Evolutionary conservation across 805 yeast species (phyloP), one percentile per base, ranked within the genome.

Genomic region (Saturnispora quitensis): DNA sequence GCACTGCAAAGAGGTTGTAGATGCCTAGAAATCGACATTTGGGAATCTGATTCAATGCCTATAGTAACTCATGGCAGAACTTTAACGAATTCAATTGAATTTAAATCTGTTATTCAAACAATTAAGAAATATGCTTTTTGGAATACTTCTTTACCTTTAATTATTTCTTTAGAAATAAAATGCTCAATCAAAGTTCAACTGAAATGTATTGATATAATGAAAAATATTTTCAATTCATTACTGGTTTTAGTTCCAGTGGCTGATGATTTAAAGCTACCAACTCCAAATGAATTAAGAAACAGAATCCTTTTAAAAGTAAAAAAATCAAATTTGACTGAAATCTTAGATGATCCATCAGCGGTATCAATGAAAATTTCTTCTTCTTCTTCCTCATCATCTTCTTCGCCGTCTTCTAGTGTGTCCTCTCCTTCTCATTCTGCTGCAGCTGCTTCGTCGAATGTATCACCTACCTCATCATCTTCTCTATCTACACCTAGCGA

Each of bases 1-100:
- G 93, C 88, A 0, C 69, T 93, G 47, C 97, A 89, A 63, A 77
- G 89, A 50, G 98, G 99, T 1, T 93, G 98, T 60, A 73, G 97
- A 44, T 90, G 97, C 56, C 74, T 93, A n/a, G 99, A 93, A 62
- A 81, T 93, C 40, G 99, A 93, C 66, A 74, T 93, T 20, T 93
- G 99, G 99, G 96, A 91, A 69, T 86, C 68, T 4, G 45, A 36
- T 9, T 67, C 63, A 13, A 90, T 84, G 0, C 99, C 99, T 0
- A 78, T 87, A 0, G 97, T 93, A 0, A 84, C 86, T 28, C 99
- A 93, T 66, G 99, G 99, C 0, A 70, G 84, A 47, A 80, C 96
- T 0, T 78, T 93, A 55, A 88, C 98, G 0, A 74, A 83, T 0
- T 78, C 91, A 1, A 78, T 91, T 10, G 77, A 81, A 2, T 75